Base-by-base conservation (phyloP, 441 rosid species). In the Arabidopsis hybrid region DNA sequence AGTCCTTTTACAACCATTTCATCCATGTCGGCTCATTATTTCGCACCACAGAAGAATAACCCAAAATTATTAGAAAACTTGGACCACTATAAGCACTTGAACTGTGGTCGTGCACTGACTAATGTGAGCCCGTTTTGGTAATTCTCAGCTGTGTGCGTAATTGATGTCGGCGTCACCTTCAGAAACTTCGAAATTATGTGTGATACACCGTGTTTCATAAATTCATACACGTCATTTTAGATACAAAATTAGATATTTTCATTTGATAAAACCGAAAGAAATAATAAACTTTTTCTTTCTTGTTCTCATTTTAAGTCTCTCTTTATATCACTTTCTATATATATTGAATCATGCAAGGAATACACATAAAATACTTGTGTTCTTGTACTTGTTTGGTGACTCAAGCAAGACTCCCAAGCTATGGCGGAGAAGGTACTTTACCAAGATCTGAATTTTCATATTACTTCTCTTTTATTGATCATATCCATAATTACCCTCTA, bases 341-440 rank as follows among this genome's bases (percentile, higher is more conserved):
- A 55, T 64, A 53, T 57, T 53, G 56, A 16, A 26, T 64, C 58
- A 31, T 18, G 18, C 59, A 65, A 14, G 18, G 65, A n/a, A 57
- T 57, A 21, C 51, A 16, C 59, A 57, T 45, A 3, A 57, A 26
- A 55, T n/a, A 21, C 50, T 36, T 39, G 43, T 50, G 60, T 66
- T 67, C 71, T 65, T 65, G 50, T 56, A 58, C 6, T 56, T 57
- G 50, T 67, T 8, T 16, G 2, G 60, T 62, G 42, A 60, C 17
- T 50, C 52, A 14, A 49, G 26, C 7, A 35, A 35, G 1, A 58
- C 43, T 74, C 60, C 65, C 40, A 66, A 74, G 78, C 60, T 58
- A 74, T 74, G 78, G 45, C 72, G 1, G 61, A 74, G 52, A 74
- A 73, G 78, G 78, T 65, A 13, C 67, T 49, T 56, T 11, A 6